Base-by-base conservation (phyloP, 805 yeast genomes). In the Myxozyma vanderwaltii region DNA sequence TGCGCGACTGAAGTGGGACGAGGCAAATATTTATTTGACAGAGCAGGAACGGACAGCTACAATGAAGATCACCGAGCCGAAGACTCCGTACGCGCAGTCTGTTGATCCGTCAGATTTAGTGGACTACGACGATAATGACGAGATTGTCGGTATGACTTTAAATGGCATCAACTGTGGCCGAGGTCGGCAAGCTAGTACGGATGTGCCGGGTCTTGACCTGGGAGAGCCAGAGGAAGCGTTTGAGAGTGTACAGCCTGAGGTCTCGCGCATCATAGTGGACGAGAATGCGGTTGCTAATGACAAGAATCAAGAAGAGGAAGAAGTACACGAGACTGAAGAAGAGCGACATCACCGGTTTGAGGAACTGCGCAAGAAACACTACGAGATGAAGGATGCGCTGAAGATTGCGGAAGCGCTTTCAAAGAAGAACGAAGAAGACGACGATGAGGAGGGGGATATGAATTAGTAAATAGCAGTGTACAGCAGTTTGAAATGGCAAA, bases 21-120 rank as follows among this genome's bases (percentile, higher is more conserved):
- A 88, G 65, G 77, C 85, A 62, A 91, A 91, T 68, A 73, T 91
- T 54, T 82, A 80, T 51, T 71, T 81, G n/a, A 81, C 89, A 2
- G 96, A 91, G 70, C 88, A 83, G 70, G 89, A 86, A 66, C 83
- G 83, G 72, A 73, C 80, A 10, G 82, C 90, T 23, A 86, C 89
- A 29, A 86, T 86, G 90, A 85, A 85, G 67, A 89, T 91, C 45
- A 96, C 89, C 69, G 97, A 91, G 72, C 97, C 97, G 23, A 91
- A 91, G 77, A 91, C 97, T 0, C 97, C 97, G 4, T 91, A 87
- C 69, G 95, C 89, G 70, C 95, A 94, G 10, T 95, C 96, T 0
- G 86, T 89, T 27, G 85, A 87, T 68, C 91, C 94, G 0, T 78
- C 75, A 58, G 78, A 81, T 54, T 96, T 91, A 68, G 87, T 88